These are phyloP conservation scores for Blastocystis sp. DNA, from an alignment of 352 stramenopile species.

Conservation along the genomic window DNA sequence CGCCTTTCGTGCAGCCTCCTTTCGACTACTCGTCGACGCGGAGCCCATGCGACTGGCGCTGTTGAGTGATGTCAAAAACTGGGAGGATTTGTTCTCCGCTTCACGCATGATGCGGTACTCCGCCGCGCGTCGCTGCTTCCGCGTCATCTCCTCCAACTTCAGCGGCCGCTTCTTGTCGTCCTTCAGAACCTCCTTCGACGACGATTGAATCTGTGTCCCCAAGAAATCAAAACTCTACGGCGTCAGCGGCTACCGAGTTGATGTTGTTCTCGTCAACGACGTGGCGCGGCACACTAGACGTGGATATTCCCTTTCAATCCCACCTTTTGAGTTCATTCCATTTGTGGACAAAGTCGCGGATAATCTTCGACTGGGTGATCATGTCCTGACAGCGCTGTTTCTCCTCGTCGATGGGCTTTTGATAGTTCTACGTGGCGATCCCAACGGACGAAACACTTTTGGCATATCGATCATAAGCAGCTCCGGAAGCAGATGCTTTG, in stretches of 20 bases:
- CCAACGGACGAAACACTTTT: not conserved
- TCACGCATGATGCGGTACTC: conserved; percentile 46
- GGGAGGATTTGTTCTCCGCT: conserved; percentile 30
- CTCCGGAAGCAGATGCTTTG: conserved; percentile 1
- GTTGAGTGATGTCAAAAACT: conserved; percentile 45
- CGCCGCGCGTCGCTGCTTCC: conserved; percentile 18
- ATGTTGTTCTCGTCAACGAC: not conserved
- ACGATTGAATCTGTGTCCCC: not conserved
- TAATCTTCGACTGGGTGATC: not conserved
- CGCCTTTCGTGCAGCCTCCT: conserved; percentile 25
- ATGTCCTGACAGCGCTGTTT: conserved; percentile 11
- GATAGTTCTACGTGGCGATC: conserved; percentile 14
- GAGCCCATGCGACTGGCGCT: not conserved
- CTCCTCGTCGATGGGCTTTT: conserved; percentile 34
- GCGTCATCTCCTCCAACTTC: conserved; percentile 36
- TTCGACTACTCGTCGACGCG: conserved; percentile 5
- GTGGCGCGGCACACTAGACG: not conserved
- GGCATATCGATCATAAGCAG: conserved; percentile 25
- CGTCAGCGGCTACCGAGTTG: not conserved
- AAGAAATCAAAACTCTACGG: not conserved
- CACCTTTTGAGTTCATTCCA: not conserved
- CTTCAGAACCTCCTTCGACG: conserved; percentile 12
- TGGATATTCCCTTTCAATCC: not conserved
- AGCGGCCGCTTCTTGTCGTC: conserved; percentile 23
- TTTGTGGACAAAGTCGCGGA: not conserved